A percentile compares a stretch with the other conserved stretches of the same genome.
phyloP scores from a whole-genome alignment of 768 basidiomycete genomes.

The Tremella mesenterica region DNA sequence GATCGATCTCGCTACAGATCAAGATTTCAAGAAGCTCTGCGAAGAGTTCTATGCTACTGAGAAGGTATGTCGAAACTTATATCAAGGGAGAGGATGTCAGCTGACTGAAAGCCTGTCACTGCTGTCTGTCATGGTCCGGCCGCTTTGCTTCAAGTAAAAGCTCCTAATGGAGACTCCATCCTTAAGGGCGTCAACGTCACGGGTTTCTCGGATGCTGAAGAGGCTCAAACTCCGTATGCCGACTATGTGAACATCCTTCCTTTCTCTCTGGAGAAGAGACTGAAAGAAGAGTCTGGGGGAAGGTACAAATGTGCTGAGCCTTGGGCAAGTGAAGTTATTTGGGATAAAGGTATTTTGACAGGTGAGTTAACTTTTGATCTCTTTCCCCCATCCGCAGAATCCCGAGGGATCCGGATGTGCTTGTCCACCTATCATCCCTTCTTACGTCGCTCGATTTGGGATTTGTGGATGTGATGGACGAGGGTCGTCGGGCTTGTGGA shows the following conservation, averaged over 20 bases:
- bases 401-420: no score
- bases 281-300: conserved; percentile 24
- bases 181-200: conserved; percentile 56
- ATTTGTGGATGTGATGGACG: no score
- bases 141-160: conserved; percentile 55
- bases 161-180: conserved; percentile 56
- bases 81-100: conserved; percentile 53
- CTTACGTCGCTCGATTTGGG: no score
- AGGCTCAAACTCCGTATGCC: conserved; percentile 50
- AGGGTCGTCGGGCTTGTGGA: no score
- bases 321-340: conserved; percentile 52
- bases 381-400: no score
- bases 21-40: conserved; percentile 54
- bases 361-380: conserved; percentile 49
- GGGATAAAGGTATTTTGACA: conserved; percentile 24
- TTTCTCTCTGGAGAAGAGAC: conserved; percentile 51
- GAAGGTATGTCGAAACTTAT: neutral
- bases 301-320: conserved; percentile 56
- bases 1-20: conserved; percentile 59
- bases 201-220: conserved; percentile 66
- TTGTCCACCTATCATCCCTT: no score
- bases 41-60: conserved; percentile 48
- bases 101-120: conserved; percentile 56
- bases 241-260: conserved; percentile 49
- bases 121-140: conserved; percentile 78